Evolutionary conservation across 2,329 filamentous ascomycete genomes (phyloP), one percentile per base, ranked within the genome.

Genomic region (Scedosporium dehoogii): DNA sequence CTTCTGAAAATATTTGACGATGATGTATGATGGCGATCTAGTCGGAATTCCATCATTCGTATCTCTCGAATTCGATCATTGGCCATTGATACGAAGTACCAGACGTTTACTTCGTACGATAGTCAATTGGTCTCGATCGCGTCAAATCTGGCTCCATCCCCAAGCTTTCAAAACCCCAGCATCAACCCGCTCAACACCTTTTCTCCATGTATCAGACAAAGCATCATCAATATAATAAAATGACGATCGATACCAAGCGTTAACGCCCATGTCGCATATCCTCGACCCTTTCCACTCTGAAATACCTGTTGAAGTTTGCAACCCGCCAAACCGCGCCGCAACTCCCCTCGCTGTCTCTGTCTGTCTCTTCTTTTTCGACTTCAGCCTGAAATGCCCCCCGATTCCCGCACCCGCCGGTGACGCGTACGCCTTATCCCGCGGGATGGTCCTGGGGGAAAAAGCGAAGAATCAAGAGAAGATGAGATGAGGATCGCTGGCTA

Each of bases 311-410:
- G 6, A 14, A 46, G 3, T 7, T 29, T 29, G 29, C 29, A 29
- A 6, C 29, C 18, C 51, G 12, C 51, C 14, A 46, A 16, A 46
- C 23, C 4, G 5, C 51, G 4, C 51, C 51, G n/a, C 23, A 21
- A 9, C 51, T 27, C 10, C 51, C 18, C 51, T 48, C n/a, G 51
- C n/a, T 25, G 51, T 25, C 23, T 7, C 51, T 12, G n/a, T 25
- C 42, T 46, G 3, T 6, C 3, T 14, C 6, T 6, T 29, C 2
- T 27, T 29, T 56, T n/a, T 27, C 27, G 23, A 51, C 25, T 60
- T 60, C 59, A 60, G 59, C 42, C 59, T 60, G 59, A 60, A 59
- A 53, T 60, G 42, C 42, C 16, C 25, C 25, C 44, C 44, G 16
- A n/a, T 46, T 53, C 42, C 59, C 59, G 59, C 33, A 21, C 59